A percentile compares a stretch with the other conserved stretches of the same genome.
phyloP scores from a whole-genome alignment of 345 rosid species.

The Noccaea caerulescens region DNA sequence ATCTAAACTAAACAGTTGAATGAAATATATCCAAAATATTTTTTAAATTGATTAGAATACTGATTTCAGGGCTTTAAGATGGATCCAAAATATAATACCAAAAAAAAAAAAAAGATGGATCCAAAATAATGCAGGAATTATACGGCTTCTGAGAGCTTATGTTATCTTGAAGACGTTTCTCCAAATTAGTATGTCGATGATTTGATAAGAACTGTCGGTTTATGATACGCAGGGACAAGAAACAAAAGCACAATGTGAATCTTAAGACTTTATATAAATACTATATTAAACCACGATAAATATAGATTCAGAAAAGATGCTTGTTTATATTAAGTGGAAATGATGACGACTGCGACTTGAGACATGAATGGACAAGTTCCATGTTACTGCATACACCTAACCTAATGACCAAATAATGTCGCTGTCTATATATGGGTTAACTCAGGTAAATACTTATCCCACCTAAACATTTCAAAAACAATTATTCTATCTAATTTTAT shows the following conservation, averaged over 20 bases:
- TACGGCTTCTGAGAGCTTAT: not conserved
- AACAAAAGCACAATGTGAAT: slow-evolving; percentile 17
- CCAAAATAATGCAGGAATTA: slow-evolving; percentile 12
- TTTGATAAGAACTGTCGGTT: slow-evolving; percentile 9
- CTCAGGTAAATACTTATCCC: too few species aligned
- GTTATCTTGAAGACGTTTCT: slow-evolving; percentile 5
- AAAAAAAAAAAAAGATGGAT: not conserved
- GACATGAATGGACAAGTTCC: slow-evolving; percentile 1
- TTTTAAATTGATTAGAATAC: too few species aligned
- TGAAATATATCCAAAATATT: too few species aligned
- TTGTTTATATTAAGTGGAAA: slow-evolving; percentile 6
- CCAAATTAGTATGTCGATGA: slow-evolving; percentile 9
- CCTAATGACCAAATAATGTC: slow-evolving; percentile 1
- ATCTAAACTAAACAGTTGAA: too few species aligned
- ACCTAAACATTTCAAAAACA: too few species aligned
- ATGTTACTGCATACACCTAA: not conserved
- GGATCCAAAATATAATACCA: slow-evolving; percentile 6
- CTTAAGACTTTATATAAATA: not conserved
- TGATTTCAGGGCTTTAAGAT: not conserved
- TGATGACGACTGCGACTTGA: slow-evolving; percentile 11
- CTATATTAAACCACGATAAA: not conserved
- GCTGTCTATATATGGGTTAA: not conserved
- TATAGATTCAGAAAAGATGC: slow-evolving; percentile 9
- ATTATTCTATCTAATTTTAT: too few species aligned
- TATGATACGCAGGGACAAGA: slow-evolving; percentile 19